Base-by-base conservation (phyloP, 768 basidiomycete genomes). In the Lactifluus subvellereus region DNA sequence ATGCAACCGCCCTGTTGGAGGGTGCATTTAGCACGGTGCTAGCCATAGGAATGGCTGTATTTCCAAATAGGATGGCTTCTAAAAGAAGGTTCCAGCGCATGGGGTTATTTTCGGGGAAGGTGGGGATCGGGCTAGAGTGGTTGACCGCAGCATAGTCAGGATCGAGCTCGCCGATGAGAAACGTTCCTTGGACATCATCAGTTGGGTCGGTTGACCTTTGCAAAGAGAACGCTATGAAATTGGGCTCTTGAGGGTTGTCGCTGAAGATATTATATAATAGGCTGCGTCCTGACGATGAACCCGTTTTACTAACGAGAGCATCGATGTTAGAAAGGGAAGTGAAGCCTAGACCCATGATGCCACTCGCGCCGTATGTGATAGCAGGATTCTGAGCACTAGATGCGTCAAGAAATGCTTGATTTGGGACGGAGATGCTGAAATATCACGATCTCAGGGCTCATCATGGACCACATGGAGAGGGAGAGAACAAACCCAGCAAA, bases 301-400 rank as follows among this genome's bases (percentile, higher is more conserved):
- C 79, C 2, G 87, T 83, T 37, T 73, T 68, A 66, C 87, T 88
- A 51, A 90, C 72, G 6, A 76, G 71, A 10, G 78, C 73, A 69
- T 93, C 89, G 60, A 94, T 82, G 37, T 77, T 81, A 3, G 92
- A 94, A 47, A 94, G 82, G 18, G 83, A 81, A 42, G 84, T 84
- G 69, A 92, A 92, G 42, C 92, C 91, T 13, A 92, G 79, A 10
- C 91, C 90, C 42, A 84, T 72, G 69, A 94, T 83, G 20, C 91
- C 91, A 65, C 76, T 71, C 16, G 88, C 86, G 20, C 87, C 88
- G 69, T 87, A 90, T 3, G 78, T 77, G 30, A 90, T 76, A 4
- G 87, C 86, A 11, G 91, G 88, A 72, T 93, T 91, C 54, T 81
- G 71, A n/a, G 84, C 88, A 8, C 69, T 61, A 10, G 81, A 78